These are phyloP conservation scores for Fagopyrum homotropicum DNA, from an alignment of 148 eudicot genomes.

Conservation along the genomic window DNA sequence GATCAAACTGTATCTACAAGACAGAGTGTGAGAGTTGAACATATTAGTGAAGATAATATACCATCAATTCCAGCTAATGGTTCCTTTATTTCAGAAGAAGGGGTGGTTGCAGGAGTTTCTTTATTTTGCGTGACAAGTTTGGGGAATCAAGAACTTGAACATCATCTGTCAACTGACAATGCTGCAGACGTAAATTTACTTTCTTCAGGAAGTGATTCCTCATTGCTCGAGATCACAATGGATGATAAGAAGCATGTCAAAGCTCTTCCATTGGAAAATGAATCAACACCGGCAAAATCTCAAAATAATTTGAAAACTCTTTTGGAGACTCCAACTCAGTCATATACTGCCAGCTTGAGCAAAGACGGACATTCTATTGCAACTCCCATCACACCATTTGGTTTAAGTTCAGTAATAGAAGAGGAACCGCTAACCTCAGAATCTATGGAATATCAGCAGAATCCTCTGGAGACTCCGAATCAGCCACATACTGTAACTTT, in stretches of 20 bases:
- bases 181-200: conserved; percentile 18
- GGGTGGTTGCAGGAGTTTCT: conserved; percentile 21
- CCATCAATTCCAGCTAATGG: conserved; percentile 16
- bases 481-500: conserved; percentile 16
- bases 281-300: neutral
- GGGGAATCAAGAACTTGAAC: conserved; percentile 22
- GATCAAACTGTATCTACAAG: conserved; percentile 21
- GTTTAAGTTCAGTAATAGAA: conserved; percentile 4
- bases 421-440: conserved; percentile 20
- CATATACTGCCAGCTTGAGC: neutral
- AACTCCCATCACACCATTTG: neutral
- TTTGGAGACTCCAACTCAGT: neutral
- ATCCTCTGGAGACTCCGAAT: conserved; percentile 19
- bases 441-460: conserved; percentile 21
- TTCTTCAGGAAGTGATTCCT: conserved; percentile 26
- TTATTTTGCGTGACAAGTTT: conserved; percentile 28
- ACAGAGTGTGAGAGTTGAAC: conserved; percentile 12
- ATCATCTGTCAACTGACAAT: conserved; percentile 18
- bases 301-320: neutral
- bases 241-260: conserved; percentile 21
- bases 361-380: neutral
- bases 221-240: conserved; percentile 24
- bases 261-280: conserved; percentile 23
- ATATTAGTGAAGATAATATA: conserved; percentile 21
- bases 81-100: conserved; percentile 7